These are phyloP conservation scores for Lathyrus tuberosus DNA, from an alignment of 306 rosid genomes.

Conservation along the genomic window DNA sequence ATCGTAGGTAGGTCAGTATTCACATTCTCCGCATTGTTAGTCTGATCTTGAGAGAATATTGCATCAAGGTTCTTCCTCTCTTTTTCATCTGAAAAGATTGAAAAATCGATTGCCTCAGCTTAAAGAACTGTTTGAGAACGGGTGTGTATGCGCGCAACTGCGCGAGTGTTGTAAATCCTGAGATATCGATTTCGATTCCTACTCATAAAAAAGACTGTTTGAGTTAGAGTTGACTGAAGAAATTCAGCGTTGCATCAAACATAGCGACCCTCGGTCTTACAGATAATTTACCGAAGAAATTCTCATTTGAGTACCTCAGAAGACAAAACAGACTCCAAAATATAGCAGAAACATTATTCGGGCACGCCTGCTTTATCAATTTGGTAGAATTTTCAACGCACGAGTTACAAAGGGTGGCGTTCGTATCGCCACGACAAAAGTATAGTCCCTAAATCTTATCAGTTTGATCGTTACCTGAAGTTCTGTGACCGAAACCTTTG, in stretches of 20 bases:
- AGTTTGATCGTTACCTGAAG: conserved; percentile 25
- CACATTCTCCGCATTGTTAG: too few relatives aligned
- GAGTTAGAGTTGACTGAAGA: too few relatives aligned
- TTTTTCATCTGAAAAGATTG: too few relatives aligned
- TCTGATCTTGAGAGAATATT: too few relatives aligned
- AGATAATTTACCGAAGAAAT: conserved; percentile 43
- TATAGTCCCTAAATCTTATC: conserved; percentile 44
- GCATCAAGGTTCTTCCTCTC: too few relatives aligned
- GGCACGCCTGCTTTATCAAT: conserved; percentile 43
- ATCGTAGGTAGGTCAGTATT: too few relatives aligned
- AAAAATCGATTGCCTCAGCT: too few relatives aligned
- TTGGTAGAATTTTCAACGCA: conserved; percentile 44
- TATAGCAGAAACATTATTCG: conserved; percentile 46
- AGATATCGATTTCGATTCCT: too few relatives aligned
- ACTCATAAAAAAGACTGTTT: too few relatives aligned
- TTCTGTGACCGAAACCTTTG: conserved; percentile 44
- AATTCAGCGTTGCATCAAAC: conserved; percentile 45
- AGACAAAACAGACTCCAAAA: conserved; percentile 49
- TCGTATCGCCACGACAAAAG: conserved; percentile 46
- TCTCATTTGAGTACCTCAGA: conserved; percentile 43
- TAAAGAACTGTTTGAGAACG: too few relatives aligned
- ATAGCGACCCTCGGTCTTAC: conserved; percentile 38
- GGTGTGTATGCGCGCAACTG: too few relatives aligned
- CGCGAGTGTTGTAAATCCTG: too few relatives aligned
- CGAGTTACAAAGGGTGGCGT: conserved; percentile 36